phyloP scores from a whole-genome alignment of 345 rosid species.

The Pseudoturritis turrita region DNA sequence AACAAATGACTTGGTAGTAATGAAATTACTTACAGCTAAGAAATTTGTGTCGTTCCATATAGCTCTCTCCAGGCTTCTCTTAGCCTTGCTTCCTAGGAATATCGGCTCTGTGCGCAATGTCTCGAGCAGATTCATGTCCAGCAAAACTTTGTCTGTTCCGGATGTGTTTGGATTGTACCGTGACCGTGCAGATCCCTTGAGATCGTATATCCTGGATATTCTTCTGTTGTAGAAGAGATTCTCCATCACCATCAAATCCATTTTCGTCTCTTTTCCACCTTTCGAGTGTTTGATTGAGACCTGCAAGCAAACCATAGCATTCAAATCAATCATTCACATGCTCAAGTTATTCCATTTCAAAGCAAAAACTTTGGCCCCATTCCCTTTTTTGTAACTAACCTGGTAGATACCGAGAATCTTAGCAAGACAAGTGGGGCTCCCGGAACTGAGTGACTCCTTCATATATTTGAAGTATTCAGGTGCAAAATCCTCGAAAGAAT shows the following conservation, averaged over 20 bases:
- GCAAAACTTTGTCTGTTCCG: constrained; percentile 69
- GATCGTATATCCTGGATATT: constrained; percentile 76
- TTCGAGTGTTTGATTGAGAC: constrained; percentile 71
- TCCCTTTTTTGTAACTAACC: constrained; percentile 39
- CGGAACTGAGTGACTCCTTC: constrained; percentile 61
- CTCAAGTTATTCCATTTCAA: background rate
- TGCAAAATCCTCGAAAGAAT: constrained; percentile 90
- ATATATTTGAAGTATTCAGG: constrained; percentile 73
- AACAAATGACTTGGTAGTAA: background rate
- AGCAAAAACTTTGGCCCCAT: background rate
- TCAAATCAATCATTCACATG: background rate
- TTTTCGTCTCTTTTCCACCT: constrained; percentile 89
- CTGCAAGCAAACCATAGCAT: constrained; percentile 35
- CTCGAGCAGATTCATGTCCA: constrained; percentile 87
- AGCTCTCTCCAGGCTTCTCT: constrained; percentile 89
- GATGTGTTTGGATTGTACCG: constrained; percentile 82
- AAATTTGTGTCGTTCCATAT: constrained; percentile 96
- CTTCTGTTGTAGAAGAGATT: constrained; percentile 83
- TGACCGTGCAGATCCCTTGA: constrained; percentile 82
- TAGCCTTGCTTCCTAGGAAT: constrained; percentile 91
- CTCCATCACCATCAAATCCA: constrained; percentile 98
- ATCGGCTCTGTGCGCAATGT: constrained; percentile 77
- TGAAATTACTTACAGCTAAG: constrained; percentile 67
- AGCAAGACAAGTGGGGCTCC: constrained; percentile 97
- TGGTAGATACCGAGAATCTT: constrained; percentile 97